Evolutionary conservation across 192 early-diverging fungal genomes (phyloP).

Genomic region (Coemansia sp.): DNA sequence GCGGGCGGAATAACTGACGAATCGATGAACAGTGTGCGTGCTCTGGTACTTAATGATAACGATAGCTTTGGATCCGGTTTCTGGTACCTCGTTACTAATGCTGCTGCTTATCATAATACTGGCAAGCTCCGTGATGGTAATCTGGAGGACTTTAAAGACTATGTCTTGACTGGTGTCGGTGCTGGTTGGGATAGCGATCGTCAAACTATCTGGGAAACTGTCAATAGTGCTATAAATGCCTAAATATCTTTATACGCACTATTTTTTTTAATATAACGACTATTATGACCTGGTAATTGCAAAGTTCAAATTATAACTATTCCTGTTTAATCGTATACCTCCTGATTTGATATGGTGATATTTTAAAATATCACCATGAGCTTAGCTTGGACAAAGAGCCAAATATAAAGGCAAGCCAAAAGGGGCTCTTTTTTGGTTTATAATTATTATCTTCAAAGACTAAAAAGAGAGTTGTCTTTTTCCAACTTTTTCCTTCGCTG

Average conservation of each 20-base stretch:
- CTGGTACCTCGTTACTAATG: conserved; percentile 43
- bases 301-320: background rate
- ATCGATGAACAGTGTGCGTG: conserved; percentile 40
- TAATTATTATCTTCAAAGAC: background rate
- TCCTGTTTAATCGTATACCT: background rate
- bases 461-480: background rate
- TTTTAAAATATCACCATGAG: background rate
- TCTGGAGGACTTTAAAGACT: conserved; percentile 43
- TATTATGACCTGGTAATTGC: background rate
- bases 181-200: conserved; percentile 28
- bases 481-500: background rate
- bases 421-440: background rate
- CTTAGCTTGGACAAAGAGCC: background rate
- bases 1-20: conserved; percentile 11
- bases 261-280: background rate
- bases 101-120: conserved; percentile 29
- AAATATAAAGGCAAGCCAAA: background rate
- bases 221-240: conserved; percentile 31
- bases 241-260: background rate
- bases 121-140: conserved; percentile 36
- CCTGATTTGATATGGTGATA: background rate
- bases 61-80: conserved; percentile 56
- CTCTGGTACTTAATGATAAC: conserved; percentile 40
- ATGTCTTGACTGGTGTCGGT: conserved; percentile 34
- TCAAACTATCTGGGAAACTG: conserved; percentile 23